These are phyloP conservation scores for Salvia sclarea DNA, from an alignment of 305 asterid genomes.

Conservation along the genomic window DNA sequence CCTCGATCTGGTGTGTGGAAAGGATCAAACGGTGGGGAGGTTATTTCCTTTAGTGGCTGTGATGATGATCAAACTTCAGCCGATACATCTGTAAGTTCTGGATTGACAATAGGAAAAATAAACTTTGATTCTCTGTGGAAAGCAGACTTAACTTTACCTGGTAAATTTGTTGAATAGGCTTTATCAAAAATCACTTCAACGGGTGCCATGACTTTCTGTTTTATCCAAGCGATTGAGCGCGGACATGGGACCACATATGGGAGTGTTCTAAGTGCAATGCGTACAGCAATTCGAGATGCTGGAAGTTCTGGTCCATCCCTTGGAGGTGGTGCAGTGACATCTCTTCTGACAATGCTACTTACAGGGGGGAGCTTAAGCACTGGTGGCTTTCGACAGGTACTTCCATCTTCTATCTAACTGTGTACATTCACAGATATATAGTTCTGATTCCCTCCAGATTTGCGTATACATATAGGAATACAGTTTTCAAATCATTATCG, in stretches of 20 bases:
- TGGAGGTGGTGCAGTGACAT: conserved; percentile 71
- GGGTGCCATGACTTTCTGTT: conserved; percentile 97
- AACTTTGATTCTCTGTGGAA: neutral
- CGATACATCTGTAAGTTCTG: conserved; percentile 80
- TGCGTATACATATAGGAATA: neutral
- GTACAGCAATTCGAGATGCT: conserved; percentile 66
- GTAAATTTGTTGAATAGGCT: conserved; percentile 47
- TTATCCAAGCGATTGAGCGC: conserved; percentile 91
- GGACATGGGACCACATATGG: conserved; percentile 83
- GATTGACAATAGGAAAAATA: conserved; percentile 5
- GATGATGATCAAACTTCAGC: conserved; percentile 96
- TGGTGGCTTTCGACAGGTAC: conserved; percentile 76
- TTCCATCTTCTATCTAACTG: conserved; percentile 1
- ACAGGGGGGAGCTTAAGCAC: conserved; percentile 67
- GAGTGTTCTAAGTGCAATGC: conserved; percentile 70
- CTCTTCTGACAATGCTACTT: conserved; percentile 72
- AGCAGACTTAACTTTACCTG: conserved; percentile 11
- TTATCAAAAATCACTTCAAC: conserved; percentile 85
- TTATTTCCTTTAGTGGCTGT: conserved; percentile 87
- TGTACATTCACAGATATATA: neutral
- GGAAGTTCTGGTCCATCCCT: conserved; percentile 52
- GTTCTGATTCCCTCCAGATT: neutral
- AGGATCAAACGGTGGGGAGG: conserved; percentile 95
- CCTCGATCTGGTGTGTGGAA: conserved; percentile 90
- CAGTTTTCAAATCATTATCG: neutral